Percentiles rank a stretch among this genome's conserved stretches.
These are phyloP conservation scores for Tagetes erecta DNA, from an alignment of 129 eudicot species.

Conservation along the genomic window DNA sequence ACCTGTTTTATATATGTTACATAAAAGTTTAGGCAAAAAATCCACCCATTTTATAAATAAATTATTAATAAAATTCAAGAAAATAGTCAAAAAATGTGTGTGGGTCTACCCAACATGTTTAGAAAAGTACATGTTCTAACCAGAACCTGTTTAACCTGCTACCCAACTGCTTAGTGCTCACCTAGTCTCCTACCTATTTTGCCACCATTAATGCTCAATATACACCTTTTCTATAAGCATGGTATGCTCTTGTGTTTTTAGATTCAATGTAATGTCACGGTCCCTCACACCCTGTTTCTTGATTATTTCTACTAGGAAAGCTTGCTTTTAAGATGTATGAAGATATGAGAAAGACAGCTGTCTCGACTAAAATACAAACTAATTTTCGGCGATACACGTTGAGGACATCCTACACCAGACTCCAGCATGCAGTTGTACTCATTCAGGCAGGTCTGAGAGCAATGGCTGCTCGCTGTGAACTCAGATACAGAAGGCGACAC, in stretches of 20 bases:
- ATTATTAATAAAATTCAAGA: not conserved
- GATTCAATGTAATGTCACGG: not conserved
- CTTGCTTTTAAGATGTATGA: conserved; percentile 55
- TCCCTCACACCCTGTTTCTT: conserved; percentile 11
- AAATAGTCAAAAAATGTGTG: not conserved
- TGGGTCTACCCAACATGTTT: not conserved
- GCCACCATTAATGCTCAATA: not conserved
- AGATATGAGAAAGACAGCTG: conserved; percentile 48
- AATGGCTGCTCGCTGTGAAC: conserved; percentile 62
- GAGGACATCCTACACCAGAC: conserved; percentile 45
- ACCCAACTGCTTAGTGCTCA: too few species aligned
- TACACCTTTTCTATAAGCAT: not conserved
- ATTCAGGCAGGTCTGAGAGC: conserved; percentile 74
- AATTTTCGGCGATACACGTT: conserved; percentile 53
- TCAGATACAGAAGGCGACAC: conserved; percentile 52
- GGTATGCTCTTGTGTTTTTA: not conserved
- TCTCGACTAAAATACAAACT: conserved; percentile 60
- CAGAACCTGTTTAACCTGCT: not conserved
- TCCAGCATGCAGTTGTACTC: conserved; percentile 49
- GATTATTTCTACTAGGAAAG: conserved; percentile 41
- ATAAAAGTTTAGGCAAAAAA: not conserved
- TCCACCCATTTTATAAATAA: not conserved
- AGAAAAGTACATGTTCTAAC: not conserved
- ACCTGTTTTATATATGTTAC: not conserved
- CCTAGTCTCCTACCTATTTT: not conserved